Conservation (phyloP, 2,329 filamentous ascomycete species). For the Phyllosticta citribraziliensis region DNA sequence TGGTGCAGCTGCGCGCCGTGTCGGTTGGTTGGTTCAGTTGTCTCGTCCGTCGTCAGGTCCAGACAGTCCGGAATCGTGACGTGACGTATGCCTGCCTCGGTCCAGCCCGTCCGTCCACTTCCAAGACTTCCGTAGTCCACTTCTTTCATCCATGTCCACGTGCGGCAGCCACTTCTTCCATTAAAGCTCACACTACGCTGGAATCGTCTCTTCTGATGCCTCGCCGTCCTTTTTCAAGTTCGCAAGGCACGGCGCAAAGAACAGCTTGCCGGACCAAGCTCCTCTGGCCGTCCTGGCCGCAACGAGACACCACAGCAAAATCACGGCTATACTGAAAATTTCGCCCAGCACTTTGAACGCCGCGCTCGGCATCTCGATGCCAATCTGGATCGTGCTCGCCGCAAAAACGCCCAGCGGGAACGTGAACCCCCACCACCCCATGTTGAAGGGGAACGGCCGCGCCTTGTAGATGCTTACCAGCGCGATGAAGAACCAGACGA, state of each 20-base stretch:
- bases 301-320: constrained; percentile 42
- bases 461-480: constrained; percentile 30
- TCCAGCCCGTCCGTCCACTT: neutral
- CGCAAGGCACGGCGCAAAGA: constrained; percentile 40
- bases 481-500: constrained; percentile 43
- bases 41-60: neutral
- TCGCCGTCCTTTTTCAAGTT: constrained; percentile 9
- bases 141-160: neutral
- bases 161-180: neutral
- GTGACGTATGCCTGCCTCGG: neutral
- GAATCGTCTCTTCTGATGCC: neutral
- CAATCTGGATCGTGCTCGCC: constrained; percentile 31
- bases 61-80: neutral
- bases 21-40: neutral
- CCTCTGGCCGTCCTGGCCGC: constrained; percentile 36
- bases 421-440: constrained; percentile 50
- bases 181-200: neutral
- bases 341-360: constrained; percentile 40
- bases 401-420: constrained; percentile 46
- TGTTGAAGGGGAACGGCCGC: constrained; percentile 42
- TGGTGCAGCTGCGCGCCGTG: neutral
- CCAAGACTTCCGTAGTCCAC: too few relatives aligned
- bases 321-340: constrained; percentile 39
- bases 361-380: constrained; percentile 37
- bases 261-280: constrained; percentile 35